Conservation (phyloP, 305 asterid species). For the Stenogyne calaminthoides region DNA sequence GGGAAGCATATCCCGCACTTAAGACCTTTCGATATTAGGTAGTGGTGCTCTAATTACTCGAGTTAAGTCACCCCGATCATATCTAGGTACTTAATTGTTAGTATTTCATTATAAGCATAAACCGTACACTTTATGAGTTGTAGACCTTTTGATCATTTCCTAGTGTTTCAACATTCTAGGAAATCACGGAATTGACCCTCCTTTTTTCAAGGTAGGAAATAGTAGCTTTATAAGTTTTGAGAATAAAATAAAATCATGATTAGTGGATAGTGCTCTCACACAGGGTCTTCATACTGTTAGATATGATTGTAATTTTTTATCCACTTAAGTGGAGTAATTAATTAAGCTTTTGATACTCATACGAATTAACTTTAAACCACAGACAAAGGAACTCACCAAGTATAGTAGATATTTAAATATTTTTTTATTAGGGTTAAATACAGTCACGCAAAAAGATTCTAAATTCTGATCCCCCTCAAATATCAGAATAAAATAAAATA, state of each 20-base stretch:
- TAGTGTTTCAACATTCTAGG: not conserved
- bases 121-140: too few species aligned
- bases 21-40: too few species aligned
- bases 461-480: constrained; percentile 24
- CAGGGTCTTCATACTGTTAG: not conserved
- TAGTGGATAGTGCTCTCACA: not conserved
- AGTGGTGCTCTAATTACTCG: too few species aligned
- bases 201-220: not conserved
- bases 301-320: not conserved
- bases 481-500: constrained; percentile 22
- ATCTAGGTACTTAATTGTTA: too few species aligned
- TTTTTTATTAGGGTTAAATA: not conserved
- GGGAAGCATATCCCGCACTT: too few species aligned
- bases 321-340: not conserved
- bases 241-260: not conserved
- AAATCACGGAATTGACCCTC: not conserved
- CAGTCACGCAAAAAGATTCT: constrained; percentile 21
- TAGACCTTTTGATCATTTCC: too few species aligned
- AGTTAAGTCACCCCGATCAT: too few species aligned
- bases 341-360: not conserved
- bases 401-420: too few species aligned
- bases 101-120: too few species aligned
- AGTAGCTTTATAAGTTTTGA: too few species aligned
- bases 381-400: not conserved
- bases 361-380: not conserved